These are phyloP conservation scores for Teunomyces barrocoloradensis DNA, from an alignment of 805 yeast genomes.

Conservation along the genomic window DNA sequence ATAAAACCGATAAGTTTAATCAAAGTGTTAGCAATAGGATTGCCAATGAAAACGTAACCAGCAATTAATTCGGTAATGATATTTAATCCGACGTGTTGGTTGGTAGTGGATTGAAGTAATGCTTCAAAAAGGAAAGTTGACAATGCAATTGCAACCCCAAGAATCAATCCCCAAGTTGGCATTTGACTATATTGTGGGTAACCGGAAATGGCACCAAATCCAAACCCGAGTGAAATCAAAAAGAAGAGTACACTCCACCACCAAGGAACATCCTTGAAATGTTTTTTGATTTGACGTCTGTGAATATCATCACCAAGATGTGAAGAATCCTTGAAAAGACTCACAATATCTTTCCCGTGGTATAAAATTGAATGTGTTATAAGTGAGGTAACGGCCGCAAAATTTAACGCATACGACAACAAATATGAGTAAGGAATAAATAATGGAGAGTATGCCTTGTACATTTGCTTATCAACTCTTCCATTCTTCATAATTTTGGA, in stretches of 20 bases:
- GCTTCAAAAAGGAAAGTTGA: conserved; percentile 17
- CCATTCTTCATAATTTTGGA: conserved; percentile 15
- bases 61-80: conserved; percentile 18
- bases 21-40: conserved; percentile 19
- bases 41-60: conserved; percentile 17
- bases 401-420: conserved; percentile 19
- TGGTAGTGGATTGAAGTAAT: conserved; percentile 17
- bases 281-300: conserved; percentile 17
- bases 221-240: conserved; percentile 18
- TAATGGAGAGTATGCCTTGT: conserved; percentile 18
- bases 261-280: conserved; percentile 18
- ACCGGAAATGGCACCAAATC: conserved; percentile 15
- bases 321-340: conserved; percentile 13
- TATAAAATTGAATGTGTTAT: conserved; percentile 17
- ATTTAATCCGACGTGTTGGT: conserved; percentile 17
- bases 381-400: conserved; percentile 19
- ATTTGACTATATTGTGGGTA: conserved; percentile 14
- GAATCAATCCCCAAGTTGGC: conserved; percentile 17
- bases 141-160: conserved; percentile 14
- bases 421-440: conserved; percentile 19
- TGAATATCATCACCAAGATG: conserved; percentile 20
- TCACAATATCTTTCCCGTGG: conserved; percentile 17
- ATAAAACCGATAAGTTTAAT: conserved; percentile 18
- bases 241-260: conserved; percentile 25
- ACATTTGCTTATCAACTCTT: conserved; percentile 14